Evolutionary conservation across 176 grass and related monocot species (phyloP).

Genomic region (bread wheat (Triticum aestivum)): IWGSC_CS_RefSeq_v2.1 NC_057800.1:725347597-725348096

Average conservation of each 20-base stretch:
- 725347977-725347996: too few species aligned
- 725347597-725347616: conserved; percentile 45
- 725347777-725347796: not conserved
- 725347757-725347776: not conserved
- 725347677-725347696: conserved; percentile 13
- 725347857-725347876: not conserved
- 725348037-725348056: too few species aligned
- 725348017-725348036: too few species aligned
- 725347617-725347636: conserved; percentile 45
- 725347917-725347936: too few species aligned
- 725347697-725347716: not conserved
- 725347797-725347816: not conserved
- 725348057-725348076: too few species aligned
- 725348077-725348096: too few species aligned
- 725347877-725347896: not conserved
- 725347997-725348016: too few species aligned
- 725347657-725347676: conserved; percentile 6
- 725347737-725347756: not conserved
- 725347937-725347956: not conserved
- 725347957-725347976: too few species aligned
- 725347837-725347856: conserved; percentile 10
- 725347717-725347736: not conserved
- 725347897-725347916: not conserved
- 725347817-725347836: conserved; percentile 21
- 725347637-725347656: not conserved